These are phyloP conservation scores for Kwoniella shivajii DNA, from an alignment of 1,284 basidiomycete genomes.

Conservation along the genomic window DNA sequence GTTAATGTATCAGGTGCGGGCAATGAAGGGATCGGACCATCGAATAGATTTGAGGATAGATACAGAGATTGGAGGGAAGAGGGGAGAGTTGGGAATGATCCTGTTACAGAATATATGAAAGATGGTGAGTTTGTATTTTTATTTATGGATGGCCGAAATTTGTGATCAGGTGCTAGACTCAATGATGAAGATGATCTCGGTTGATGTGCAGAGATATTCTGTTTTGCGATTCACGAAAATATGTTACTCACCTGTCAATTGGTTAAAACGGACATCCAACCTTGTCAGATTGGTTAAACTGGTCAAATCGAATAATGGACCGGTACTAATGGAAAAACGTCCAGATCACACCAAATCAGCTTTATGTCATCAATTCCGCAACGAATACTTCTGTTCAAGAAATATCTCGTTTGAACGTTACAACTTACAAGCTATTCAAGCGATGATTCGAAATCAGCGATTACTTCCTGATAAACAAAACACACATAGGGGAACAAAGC, in stretches of 20 bases:
- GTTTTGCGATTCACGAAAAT: too few relatives aligned
- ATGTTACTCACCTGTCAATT: slow-evolving; percentile 17
- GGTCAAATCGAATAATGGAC: slow-evolving; percentile 21
- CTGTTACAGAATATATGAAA: not conserved
- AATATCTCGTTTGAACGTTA: too few relatives aligned
- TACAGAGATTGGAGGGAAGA: slow-evolving; percentile 17
- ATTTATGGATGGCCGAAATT: not conserved
- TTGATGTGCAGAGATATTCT: too few relatives aligned
- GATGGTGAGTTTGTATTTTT: not conserved
- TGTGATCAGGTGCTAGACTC: not conserved
- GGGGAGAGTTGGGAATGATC: slow-evolving; percentile 12
- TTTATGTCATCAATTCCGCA: too few relatives aligned
- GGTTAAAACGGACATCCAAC: slow-evolving; percentile 25
- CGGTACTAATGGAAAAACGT: too few relatives aligned
- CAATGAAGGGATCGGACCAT: slow-evolving; percentile 17
- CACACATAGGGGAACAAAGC: too few relatives aligned
- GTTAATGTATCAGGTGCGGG: slow-evolving; percentile 7
- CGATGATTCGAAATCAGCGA: not conserved
- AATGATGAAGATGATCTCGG: not conserved
- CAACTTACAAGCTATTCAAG: slow-evolving; percentile 16
- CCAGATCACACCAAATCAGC: too few relatives aligned
- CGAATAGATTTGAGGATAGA: slow-evolving; percentile 23
- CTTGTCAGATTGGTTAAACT: slow-evolving; percentile 17
- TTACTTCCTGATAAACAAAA: too few relatives aligned
- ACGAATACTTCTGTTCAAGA: too few relatives aligned